Evolutionary conservation across 768 basidiomycete genomes (phyloP).

Genomic region (Cubamyces lactineus): DNA sequence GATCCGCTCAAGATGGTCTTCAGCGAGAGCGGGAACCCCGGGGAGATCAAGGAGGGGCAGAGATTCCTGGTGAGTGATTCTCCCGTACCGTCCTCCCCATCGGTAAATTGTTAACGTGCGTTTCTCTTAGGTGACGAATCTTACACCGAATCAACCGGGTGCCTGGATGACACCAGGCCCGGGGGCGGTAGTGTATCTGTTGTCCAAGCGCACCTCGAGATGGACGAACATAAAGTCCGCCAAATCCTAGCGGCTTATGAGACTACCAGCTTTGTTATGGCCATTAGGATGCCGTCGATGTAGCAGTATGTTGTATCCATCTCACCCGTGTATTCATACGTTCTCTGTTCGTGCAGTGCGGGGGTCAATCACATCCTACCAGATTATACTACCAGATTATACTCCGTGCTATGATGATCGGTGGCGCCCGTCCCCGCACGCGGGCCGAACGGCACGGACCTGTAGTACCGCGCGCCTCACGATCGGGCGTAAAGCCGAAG

Average conservation of each 20-base stretch:
- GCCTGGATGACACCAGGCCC: slow-evolving; percentile 71
- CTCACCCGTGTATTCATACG: background rate
- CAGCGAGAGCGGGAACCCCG: slow-evolving; percentile 53
- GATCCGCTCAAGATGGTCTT: slow-evolving; percentile 59
- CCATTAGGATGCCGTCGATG: background rate
- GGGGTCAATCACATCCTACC: no score
- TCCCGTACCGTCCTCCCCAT: no score
- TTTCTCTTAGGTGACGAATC: slow-evolving; percentile 59
- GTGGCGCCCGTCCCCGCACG: no score
- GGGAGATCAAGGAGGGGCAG: slow-evolving; percentile 63
- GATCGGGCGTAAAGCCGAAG: no score
- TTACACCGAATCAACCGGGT: slow-evolving; percentile 65
- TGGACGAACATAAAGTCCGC: slow-evolving; percentile 49
- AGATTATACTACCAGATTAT: no score
- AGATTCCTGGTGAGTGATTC: slow-evolving; percentile 60
- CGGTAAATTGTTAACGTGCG: background rate
- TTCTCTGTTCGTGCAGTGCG: no score
- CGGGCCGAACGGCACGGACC: no score
- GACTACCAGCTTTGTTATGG: background rate
- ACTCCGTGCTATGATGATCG: no score
- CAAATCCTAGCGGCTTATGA: background rate
- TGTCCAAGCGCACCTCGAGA: slow-evolving; percentile 64
- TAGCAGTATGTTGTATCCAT: background rate
- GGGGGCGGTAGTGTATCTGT: slow-evolving; percentile 71
- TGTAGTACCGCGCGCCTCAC: no score